phyloP scores from a whole-genome alignment of 345 rosid species.

The Salix exigua region DNA sequence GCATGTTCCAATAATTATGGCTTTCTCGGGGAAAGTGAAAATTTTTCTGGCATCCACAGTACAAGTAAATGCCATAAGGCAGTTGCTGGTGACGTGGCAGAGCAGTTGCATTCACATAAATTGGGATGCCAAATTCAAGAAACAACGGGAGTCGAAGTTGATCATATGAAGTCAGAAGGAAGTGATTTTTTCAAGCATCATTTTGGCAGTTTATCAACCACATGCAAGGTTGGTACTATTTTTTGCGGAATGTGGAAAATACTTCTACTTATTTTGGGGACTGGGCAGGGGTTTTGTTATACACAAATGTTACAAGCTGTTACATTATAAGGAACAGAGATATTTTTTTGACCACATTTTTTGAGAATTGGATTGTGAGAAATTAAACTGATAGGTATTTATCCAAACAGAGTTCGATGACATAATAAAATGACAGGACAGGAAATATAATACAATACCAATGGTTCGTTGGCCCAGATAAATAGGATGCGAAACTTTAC shows the following conservation, averaged over 20 bases:
- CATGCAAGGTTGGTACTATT: constrained; percentile 37
- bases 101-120: constrained; percentile 18
- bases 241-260: neutral
- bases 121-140: constrained; percentile 27
- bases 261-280: neutral
- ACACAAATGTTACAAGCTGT: neutral
- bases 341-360: neutral
- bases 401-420: neutral
- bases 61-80: constrained; percentile 5
- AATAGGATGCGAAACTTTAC: neutral
- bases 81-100: constrained; percentile 14
- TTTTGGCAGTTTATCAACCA: constrained; percentile 48
- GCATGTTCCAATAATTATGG: neutral
- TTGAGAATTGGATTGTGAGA: neutral
- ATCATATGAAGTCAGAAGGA: constrained; percentile 27
- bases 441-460: neutral
- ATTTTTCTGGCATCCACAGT: constrained; percentile 7
- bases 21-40: neutral
- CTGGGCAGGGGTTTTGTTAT: neutral
- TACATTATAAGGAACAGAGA: neutral
- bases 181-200: constrained; percentile 48
- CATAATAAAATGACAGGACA: neutral
- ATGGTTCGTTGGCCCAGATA: neutral
- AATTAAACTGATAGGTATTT: neutral
- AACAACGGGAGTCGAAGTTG: constrained; percentile 17